Conservation (phyloP, 2,329 filamentous ascomycete species). For the Myotisia sp. region DNA sequence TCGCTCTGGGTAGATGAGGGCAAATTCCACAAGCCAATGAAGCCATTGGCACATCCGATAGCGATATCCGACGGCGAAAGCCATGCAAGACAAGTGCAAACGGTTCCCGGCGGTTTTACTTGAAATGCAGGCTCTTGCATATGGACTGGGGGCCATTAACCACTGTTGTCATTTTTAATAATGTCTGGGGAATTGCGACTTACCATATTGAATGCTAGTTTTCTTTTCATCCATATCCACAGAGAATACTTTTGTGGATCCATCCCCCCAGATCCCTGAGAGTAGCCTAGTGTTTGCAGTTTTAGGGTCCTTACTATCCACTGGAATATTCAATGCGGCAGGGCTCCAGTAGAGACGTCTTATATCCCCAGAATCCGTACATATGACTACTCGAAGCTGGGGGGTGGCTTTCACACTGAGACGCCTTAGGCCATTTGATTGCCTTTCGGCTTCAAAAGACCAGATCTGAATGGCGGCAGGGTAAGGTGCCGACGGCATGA, state of each 20-base stretch:
- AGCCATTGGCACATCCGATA: slow-evolving; percentile 43
- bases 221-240: slow-evolving; percentile 25
- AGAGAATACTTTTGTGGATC: slow-evolving; percentile 40
- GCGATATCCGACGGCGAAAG: slow-evolving; percentile 41
- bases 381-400: slow-evolving; percentile 37
- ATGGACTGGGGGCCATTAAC: slow-evolving; percentile 21
- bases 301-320: slow-evolving; percentile 17
- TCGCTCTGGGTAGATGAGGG: slow-evolving; percentile 11
- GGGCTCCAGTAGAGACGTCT: slow-evolving; percentile 45
- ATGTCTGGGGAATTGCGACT: slow-evolving; percentile 1
- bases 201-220: slow-evolving; percentile 19
- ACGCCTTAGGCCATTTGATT: slow-evolving; percentile 19
- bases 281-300: slow-evolving; percentile 21
- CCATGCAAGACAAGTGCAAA: slow-evolving; percentile 45
- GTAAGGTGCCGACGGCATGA: slow-evolving; percentile 35
- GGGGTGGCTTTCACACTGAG: slow-evolving; percentile 34
- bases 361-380: slow-evolving; percentile 43
- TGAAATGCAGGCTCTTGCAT: slow-evolving; percentile 37
- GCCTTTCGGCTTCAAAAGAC: slow-evolving; percentile 35
- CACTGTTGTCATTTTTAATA: neutral
- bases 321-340: slow-evolving; percentile 22
- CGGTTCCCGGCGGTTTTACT: slow-evolving; percentile 34
- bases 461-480: slow-evolving; percentile 45
- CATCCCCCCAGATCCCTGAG: slow-evolving; percentile 46
- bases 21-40: slow-evolving; percentile 40